Base-by-base conservation (phyloP, 179 eudicot genomes). In the Spinacia oleracea region DNA sequence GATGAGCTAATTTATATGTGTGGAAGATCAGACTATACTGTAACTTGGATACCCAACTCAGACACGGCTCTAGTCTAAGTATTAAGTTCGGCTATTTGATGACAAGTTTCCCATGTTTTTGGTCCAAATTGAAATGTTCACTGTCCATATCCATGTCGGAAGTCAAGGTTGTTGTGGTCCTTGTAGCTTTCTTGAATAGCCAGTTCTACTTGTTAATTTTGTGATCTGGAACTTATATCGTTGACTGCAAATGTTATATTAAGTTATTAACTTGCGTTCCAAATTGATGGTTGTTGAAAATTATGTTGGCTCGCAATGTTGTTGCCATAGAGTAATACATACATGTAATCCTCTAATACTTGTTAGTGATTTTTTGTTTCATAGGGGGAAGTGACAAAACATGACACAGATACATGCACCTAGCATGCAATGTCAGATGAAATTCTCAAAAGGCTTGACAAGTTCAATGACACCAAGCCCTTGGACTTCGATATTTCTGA, bases 371-470 rank as follows among this genome's bases (percentile, higher is more conserved):
- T 67, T n/a, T 79, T 75, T 58, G 11, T 82, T 25, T 50, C 45
- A 29, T 62, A 65, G 83, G 89, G 75, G 74, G 74, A 72, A 82
- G 29, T 75, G 67, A 58, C 27, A 48, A 81, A 87, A 74, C 59
- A 96, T 96, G 99, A 97, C 99, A n/a, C 98, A 91, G 66, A 90
- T 91, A 75, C 89, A 92, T 78, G 98, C 97, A 74, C 97, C 98
- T n/a, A 89, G 90, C 18, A 85, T 86, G 88, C 98, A 90, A 86
- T 90, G 89, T 90, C 97, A 89, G 82, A 89, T 91, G 93, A 85
- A 88, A 60, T 48, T 78, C 29, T 75, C 90, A 10, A 95, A 86
- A 75, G 89, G 76, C 81, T 79, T 92, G 67, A 73, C 73, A 53
- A 90, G 87, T 77, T 89, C 90, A 14, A 32, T 90, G 89, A 74